Conservation (phyloP, 257 asterid genomes). For the Echites panduratus region DNA sequence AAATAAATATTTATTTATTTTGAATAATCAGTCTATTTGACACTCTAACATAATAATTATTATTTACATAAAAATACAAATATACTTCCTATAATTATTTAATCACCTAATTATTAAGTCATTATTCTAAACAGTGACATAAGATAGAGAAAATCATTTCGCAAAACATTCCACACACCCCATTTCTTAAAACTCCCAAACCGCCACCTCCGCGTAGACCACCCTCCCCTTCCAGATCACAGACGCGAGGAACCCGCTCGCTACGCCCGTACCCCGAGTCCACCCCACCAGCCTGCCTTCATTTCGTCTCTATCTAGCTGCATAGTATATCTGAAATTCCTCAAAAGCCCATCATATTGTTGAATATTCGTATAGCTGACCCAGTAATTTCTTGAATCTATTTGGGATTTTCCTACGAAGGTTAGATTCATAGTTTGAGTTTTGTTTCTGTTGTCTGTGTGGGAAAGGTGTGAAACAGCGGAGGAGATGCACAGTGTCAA, state of each 20-base stretch:
- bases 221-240: constrained; percentile 38
- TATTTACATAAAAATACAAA: not conserved
- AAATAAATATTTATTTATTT: too few species aligned
- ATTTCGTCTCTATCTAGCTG: not conserved
- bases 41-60: too few species aligned
- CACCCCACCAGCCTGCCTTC: constrained; percentile 12
- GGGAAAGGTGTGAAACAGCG: constrained; percentile 4
- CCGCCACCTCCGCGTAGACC: constrained; percentile 28
- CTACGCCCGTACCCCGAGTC: not conserved
- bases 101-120: constrained; percentile 2
- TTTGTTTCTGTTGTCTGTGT: not conserved
- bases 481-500: constrained; percentile 38
- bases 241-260: constrained; percentile 22
- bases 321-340: constrained; percentile 8
- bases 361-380: not conserved
- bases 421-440: constrained; percentile 4
- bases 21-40: too few species aligned
- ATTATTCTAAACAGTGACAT: constrained; percentile 16
- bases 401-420: not conserved
- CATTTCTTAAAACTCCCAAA: constrained; percentile 32
- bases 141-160: constrained; percentile 21
- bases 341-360: constrained; percentile 24
- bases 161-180: constrained; percentile 35
- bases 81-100: not conserved
- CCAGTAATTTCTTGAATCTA: constrained; percentile 1